Conservation (phyloP, 2,329 filamentous ascomycete species). For the Clarireedia paspali region DNA sequence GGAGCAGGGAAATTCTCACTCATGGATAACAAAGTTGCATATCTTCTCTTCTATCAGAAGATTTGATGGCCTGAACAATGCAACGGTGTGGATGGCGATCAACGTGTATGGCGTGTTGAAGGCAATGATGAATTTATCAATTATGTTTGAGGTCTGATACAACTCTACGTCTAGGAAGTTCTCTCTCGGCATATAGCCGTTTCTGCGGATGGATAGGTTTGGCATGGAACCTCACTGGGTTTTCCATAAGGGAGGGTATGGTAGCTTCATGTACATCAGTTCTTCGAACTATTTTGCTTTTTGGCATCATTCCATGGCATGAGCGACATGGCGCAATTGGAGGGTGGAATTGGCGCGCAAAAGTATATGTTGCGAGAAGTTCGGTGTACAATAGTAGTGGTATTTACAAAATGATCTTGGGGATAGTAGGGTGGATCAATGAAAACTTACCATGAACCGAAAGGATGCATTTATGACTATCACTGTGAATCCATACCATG, state of each 20-base stretch:
- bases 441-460: too few relatives aligned
- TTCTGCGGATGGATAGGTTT: background rate
- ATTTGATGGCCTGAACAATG: conserved; percentile 18
- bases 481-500: too few relatives aligned
- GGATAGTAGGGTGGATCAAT: too few relatives aligned
- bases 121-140: background rate
- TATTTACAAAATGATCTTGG: too few relatives aligned
- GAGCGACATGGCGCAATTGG: background rate
- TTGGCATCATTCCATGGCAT: background rate
- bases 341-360: background rate
- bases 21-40: conserved; percentile 95
- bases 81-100: background rate
- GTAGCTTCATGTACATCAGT: background rate
- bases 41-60: conserved; percentile 85
- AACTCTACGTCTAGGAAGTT: too few relatives aligned
- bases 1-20: conserved; percentile 40
- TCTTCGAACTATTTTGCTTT: background rate
- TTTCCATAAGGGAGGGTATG: too few relatives aligned
- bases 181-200: too few relatives aligned
- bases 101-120: background rate
- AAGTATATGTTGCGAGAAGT: background rate
- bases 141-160: background rate
- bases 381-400: background rate
- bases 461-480: too few relatives aligned
- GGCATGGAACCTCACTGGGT: too few relatives aligned